Evolutionary conservation across 345 rosid species (phyloP), one percentile per base, ranked within the genome.

Genomic region (Trapa incisa): DNA sequence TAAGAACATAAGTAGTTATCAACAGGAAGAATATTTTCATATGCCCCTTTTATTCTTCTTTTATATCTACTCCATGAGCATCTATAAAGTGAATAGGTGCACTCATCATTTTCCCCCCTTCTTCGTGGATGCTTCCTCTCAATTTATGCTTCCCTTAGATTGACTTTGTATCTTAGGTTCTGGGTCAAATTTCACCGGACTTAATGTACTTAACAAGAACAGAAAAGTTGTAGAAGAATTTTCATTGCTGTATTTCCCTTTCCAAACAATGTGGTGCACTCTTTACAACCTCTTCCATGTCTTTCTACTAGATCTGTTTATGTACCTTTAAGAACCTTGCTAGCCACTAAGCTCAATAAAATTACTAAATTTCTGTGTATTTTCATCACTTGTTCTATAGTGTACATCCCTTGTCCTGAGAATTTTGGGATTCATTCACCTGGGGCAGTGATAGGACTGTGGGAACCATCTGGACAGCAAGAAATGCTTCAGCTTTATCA

Each of bases 381-480:
- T 58, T 2, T 8, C 2, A 32, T 9, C 5, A 3, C 32, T 15
- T 58, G 32, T 35, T 58, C 38, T 58, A 36, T 58, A 22, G 29
- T 22, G 29, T 22, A 58, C 63, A 33, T 32, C 15, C 7, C 13
- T 37, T 14, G 45, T 63, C 66, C 22, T 2, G 14, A 58, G 63
- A 58, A 16, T 37, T 45, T 63, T 5, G 15, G 67, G 16, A 29
- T 68, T 65, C 8, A 10, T 41, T 69, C 66, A 80, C 75, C 71
- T 80, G 53, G 66, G 70, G 62, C 86, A 82, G 68, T 75, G 90
- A 70, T 88, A 89, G 52, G 96, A 87, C 47, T 84, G 86, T 1
- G 85, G 88, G 71, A 89, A 89, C 97, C 93, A 86, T 79, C 80
- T 89, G 48, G 78, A 70, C 65, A 89, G 75, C 37, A 84, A 70